These are phyloP conservation scores for Neurospora africana DNA, from an alignment of 495 filamentous ascomycete genomes.

Conservation along the genomic window DNA sequence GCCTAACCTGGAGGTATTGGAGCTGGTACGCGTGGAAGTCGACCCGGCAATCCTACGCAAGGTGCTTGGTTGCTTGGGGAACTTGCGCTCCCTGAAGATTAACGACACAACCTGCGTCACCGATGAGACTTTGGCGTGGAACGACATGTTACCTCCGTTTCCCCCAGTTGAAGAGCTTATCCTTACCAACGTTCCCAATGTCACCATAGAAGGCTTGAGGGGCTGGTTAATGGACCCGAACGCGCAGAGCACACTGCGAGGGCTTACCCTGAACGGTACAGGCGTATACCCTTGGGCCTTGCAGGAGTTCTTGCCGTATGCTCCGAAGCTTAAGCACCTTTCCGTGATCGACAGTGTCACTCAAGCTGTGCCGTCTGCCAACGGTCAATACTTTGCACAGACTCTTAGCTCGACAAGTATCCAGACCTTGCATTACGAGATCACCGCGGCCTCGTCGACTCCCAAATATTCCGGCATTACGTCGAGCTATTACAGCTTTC, in stretches of 20 bases:
- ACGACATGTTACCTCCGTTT: slow-evolving; percentile 52
- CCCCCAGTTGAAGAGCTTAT: slow-evolving; percentile 59
- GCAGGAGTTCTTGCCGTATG: slow-evolving; percentile 50
- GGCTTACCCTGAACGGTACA: slow-evolving; percentile 55
- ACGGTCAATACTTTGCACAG: slow-evolving; percentile 39
- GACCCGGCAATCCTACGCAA: slow-evolving; percentile 62
- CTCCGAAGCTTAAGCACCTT: slow-evolving; percentile 52
- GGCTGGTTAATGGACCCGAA: slow-evolving; percentile 44
- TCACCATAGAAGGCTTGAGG: slow-evolving; percentile 61
- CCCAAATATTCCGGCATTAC: slow-evolving; percentile 49
- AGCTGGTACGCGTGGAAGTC: slow-evolving; percentile 60
- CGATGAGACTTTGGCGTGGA: slow-evolving; percentile 59
- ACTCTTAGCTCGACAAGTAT: slow-evolving; percentile 58
- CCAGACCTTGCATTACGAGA: slow-evolving; percentile 67
- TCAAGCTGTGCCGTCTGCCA: slow-evolving; percentile 50
- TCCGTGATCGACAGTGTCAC: slow-evolving; percentile 56
- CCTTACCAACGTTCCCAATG: slow-evolving; percentile 53
- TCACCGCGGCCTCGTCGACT: slow-evolving; percentile 48
- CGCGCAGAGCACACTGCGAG: slow-evolving; percentile 42
- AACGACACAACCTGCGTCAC: slow-evolving; percentile 56
- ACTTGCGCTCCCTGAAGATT: slow-evolving; percentile 62
- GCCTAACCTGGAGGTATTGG: slow-evolving; percentile 69
- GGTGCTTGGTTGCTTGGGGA: slow-evolving; percentile 54
- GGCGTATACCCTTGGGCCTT: slow-evolving; percentile 54
- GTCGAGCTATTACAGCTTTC: slow-evolving; percentile 71